Conservation (phyloP, 805 yeast species). For the Candida vartiovaarae region DNA sequence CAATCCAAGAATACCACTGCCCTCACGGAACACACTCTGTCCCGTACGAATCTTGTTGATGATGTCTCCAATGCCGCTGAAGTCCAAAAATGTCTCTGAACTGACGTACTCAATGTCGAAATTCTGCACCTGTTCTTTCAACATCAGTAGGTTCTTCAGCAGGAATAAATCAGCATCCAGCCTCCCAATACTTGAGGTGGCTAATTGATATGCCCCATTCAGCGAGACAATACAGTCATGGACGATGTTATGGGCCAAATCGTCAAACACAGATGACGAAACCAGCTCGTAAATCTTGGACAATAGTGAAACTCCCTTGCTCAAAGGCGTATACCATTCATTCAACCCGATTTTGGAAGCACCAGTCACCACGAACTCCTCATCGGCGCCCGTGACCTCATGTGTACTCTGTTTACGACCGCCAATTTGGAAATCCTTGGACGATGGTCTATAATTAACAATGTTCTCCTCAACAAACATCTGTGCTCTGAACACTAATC, state of each 20-base stretch:
- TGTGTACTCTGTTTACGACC: background rate
- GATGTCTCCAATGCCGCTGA: conserved; percentile 64
- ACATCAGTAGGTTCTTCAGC: conserved; percentile 61
- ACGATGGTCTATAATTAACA: conserved; percentile 55
- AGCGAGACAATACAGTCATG: conserved; percentile 67
- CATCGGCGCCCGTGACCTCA: conserved; percentile 7
- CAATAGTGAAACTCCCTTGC: conserved; percentile 58
- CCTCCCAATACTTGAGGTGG: conserved; percentile 39
- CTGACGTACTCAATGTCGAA: conserved; percentile 77
- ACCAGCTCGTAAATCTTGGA: conserved; percentile 77
- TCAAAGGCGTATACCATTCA: conserved; percentile 64
- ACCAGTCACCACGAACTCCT: conserved; percentile 2
- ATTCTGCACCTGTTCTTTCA: conserved; percentile 61
- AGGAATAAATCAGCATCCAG: conserved; percentile 59
- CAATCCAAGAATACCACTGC: conserved; percentile 31
- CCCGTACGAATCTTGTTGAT: conserved; percentile 33
- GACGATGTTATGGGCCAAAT: conserved; percentile 79
- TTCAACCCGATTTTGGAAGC: conserved; percentile 20
- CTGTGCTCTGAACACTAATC: conserved; percentile 76
- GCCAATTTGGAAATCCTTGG: conserved; percentile 61
- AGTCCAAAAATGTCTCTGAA: conserved; percentile 71
- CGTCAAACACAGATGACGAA: conserved; percentile 75
- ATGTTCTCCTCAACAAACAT: conserved; percentile 63
- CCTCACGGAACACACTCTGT: conserved; percentile 16
- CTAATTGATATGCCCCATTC: conserved; percentile 43